phyloP scores from a whole-genome alignment of 306 rosid species.

The Gynostemma pentaphyllum region DNA sequence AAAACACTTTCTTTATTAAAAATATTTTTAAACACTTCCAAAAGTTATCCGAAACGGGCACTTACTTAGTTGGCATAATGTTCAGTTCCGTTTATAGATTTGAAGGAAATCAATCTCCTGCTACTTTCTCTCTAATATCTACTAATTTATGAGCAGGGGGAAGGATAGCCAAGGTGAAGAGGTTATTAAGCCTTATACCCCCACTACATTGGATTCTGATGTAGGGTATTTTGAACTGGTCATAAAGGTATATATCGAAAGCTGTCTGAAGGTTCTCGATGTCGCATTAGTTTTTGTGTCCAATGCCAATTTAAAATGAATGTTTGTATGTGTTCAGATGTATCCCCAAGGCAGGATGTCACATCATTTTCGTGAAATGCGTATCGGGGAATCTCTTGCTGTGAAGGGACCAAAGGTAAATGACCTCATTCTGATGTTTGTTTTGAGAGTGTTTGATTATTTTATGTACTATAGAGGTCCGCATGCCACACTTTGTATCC shows the following conservation, averaged over 20 bases:
- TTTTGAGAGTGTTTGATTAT: background rate
- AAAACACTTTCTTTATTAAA: no score
- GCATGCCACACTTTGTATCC: background rate
- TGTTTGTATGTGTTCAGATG: conserved; percentile 39
- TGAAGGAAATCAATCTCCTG: no score
- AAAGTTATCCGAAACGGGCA: no score
- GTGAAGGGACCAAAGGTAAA: conserved; percentile 93
- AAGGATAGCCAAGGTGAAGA: conserved; percentile 81
- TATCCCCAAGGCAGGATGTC: conserved; percentile 99
- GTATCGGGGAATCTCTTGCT: conserved; percentile 68
- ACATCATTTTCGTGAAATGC: conserved; percentile 90
- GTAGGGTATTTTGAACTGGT: conserved; percentile 85
- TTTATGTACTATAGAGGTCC: background rate
- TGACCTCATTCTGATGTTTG: background rate
- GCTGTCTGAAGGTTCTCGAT: background rate
- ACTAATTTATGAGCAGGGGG: conserved; percentile 48
- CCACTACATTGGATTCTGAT: conserved; percentile 91
- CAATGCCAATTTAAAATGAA: background rate
- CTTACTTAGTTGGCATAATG: background rate
- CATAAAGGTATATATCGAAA: conserved; percentile 49
- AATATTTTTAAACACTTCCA: no score
- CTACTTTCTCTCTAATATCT: no score
- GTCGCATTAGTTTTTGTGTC: background rate
- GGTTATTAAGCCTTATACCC: conserved; percentile 81
- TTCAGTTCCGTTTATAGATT: background rate